phyloP scores from a whole-genome alignment of 2,329 filamentous ascomycete genomes.

The Aspergillus pseudoglaucus region DNA sequence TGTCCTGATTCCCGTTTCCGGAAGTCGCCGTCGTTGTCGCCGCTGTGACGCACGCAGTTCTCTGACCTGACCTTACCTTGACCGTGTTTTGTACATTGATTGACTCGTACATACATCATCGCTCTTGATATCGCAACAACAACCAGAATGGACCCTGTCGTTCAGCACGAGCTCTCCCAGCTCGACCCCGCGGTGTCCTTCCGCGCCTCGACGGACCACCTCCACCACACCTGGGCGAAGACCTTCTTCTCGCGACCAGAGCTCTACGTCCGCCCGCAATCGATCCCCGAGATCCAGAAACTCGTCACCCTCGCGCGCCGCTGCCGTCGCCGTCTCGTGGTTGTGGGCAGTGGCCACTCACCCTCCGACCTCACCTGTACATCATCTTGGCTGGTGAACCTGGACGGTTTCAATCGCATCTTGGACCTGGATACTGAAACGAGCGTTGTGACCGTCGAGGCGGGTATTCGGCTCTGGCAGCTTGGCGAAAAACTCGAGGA shows the following conservation, averaged over 20 bases:
- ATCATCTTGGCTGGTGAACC: conserved; percentile 87
- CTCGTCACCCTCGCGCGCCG: conserved; percentile 70
- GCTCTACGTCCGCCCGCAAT: conserved; percentile 80
- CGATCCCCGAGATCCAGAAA: conserved; percentile 75
- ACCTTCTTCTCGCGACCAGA: conserved; percentile 87
- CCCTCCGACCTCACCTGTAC: conserved; percentile 89
- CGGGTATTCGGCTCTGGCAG: conserved; percentile 75
- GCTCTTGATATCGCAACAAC: not conserved
- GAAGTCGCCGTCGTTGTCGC: no score
- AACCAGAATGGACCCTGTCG: conserved; percentile 35
- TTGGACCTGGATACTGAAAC: conserved; percentile 61
- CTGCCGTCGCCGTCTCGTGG: conserved; percentile 74
- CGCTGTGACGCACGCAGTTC: no score
- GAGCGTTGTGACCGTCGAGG: conserved; percentile 68
- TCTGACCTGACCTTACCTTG: no score
- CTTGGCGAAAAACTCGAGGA: conserved; percentile 68
- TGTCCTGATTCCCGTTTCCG: no score
- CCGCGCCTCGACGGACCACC: conserved; percentile 63
- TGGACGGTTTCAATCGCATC: conserved; percentile 73
- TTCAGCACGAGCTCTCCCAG: conserved; percentile 51
- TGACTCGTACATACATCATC: not conserved
- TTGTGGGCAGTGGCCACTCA: conserved; percentile 86
- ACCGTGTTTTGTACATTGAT: no score
- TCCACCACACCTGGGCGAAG: conserved; percentile 89
- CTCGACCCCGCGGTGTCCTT: conserved; percentile 64